Evolutionary conservation across 1,284 basidiomycete species (phyloP), one percentile per base, ranked within the genome.

Genomic region (Kalmanozyma brasiliensis): DNA sequence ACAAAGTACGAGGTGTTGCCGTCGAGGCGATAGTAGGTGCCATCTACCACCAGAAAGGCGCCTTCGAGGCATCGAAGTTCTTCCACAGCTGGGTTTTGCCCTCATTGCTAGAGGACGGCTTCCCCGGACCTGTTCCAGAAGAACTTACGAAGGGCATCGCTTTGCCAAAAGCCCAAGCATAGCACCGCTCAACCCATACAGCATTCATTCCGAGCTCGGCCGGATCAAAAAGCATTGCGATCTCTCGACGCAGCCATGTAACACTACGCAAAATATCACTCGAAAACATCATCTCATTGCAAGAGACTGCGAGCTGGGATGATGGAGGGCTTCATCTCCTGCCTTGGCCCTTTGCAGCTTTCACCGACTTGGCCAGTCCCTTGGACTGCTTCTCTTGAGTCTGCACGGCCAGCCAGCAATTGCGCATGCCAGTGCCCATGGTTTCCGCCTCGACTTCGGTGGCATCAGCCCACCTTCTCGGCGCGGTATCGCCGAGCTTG

Each of bases 1-100:
- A 65, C 52, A 82, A 77, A 53, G 72, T 82, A 41, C 68, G 82
- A 16, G 82, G 82, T 11, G 55, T 73, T 3, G 63, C 72, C 19
- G 68, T 82, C 11, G 82, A 83, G 56, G 81, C 79, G 2, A 45
- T 83, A 29, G 40, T 82, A 9, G 82, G 82, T 16, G 82, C 81
- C 23, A 76, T 82, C 48, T 82, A 76, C 56, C 78, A 77, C 44
- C 65, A 77, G 24, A 58, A 48, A 22, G 68, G 68, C 22, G 68
- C 68, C 11, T 33, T 46, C n/a, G 53, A 62, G 29, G 68, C 68
- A 2, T 49, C 45, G 16, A 43, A 36, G 6, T 66, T 71, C 53
- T 71, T 66, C 51, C 26, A 66, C 24, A 38, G 38, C n/a, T 33
- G 19, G 26, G 42, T 71, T 17, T 37, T 71, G 24, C 68, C 68